Conservation (phyloP, 2,329 filamentous ascomycete genomes). For the Aureobasidium pullulans region DNA sequence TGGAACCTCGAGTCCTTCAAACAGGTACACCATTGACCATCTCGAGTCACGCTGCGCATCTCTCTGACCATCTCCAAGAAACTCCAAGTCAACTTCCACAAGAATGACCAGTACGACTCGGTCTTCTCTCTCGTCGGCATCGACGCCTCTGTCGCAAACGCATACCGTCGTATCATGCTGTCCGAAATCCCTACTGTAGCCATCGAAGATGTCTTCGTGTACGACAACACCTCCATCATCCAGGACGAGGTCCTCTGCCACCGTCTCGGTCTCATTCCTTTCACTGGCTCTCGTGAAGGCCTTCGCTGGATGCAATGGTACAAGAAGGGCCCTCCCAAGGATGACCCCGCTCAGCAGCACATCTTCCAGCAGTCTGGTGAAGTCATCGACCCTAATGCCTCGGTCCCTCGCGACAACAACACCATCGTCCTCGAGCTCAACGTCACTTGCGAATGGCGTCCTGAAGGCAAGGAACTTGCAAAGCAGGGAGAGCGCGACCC, state of each 20-base stretch:
- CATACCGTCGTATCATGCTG: slow-evolving; percentile 92
- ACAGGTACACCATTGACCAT: slow-evolving; percentile 33
- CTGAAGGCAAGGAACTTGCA: slow-evolving; percentile 49
- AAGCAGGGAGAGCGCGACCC: slow-evolving; percentile 70
- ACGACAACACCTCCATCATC: slow-evolving; percentile 96
- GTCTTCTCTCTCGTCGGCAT: slow-evolving; percentile 88
- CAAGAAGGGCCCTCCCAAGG: slow-evolving; percentile 55
- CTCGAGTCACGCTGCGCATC: not conserved
- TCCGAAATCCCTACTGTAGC: slow-evolving; percentile 90
- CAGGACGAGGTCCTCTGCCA: slow-evolving; percentile 95
- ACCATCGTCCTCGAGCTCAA: slow-evolving; percentile 73
- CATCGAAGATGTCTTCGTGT: slow-evolving; percentile 86
- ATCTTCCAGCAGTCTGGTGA: slow-evolving; percentile 38
- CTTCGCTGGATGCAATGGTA: slow-evolving; percentile 79
- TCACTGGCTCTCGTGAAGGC: slow-evolving; percentile 70
- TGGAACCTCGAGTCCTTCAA: slow-evolving; percentile 72
- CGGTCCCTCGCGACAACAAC: slow-evolving; percentile 66
- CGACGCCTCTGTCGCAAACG: slow-evolving; percentile 90
- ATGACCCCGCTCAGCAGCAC: slow-evolving; percentile 45
- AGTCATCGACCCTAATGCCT: slow-evolving; percentile 31
- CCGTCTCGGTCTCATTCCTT: slow-evolving; percentile 81
- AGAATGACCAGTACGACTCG: slow-evolving; percentile 67
- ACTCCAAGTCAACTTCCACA: slow-evolving; percentile 74
- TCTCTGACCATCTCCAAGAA: slow-evolving; percentile 34
- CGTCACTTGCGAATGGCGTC: slow-evolving; percentile 72